A percentile compares a stretch with the other conserved stretches of the same genome.
These are phyloP conservation scores for Penicillium salamii DNA, from an alignment of 495 filamentous ascomycete genomes.

Conservation along the genomic window DNA sequence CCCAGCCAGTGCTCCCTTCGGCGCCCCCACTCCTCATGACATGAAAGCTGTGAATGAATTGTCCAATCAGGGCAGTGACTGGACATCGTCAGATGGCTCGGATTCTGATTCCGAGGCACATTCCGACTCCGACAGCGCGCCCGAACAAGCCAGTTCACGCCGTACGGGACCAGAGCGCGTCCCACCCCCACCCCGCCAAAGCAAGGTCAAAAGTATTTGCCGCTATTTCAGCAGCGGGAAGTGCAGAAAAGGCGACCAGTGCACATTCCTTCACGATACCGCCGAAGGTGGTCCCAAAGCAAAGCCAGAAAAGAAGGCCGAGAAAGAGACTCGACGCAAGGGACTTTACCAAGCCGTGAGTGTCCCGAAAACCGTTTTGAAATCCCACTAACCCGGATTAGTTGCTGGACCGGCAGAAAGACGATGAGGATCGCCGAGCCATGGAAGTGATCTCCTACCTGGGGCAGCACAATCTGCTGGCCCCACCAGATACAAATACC, in stretches of 20 bases:
- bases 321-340: constrained; percentile 33
- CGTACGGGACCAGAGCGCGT: constrained; percentile 42
- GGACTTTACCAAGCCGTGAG: constrained; percentile 52
- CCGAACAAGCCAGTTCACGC: constrained; percentile 41
- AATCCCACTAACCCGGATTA: constrained; percentile 19
- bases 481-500: constrained; percentile 3
- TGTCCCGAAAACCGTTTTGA: constrained; percentile 10
- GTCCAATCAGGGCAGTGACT: constrained; percentile 26
- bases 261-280: constrained; percentile 45
- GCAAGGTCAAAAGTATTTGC: constrained; percentile 34
- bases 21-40: background rate
- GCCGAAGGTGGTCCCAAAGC: constrained; percentile 32
- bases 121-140: constrained; percentile 36
- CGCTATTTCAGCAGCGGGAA: constrained; percentile 45
- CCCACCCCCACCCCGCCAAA: constrained; percentile 38
- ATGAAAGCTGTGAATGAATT: constrained; percentile 9
- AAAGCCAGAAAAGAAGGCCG: constrained; percentile 31
- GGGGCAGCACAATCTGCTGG: constrained; percentile 38
- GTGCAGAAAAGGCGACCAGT: constrained; percentile 44
- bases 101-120: constrained; percentile 27
- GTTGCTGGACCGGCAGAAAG: constrained; percentile 47
- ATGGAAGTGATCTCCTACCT: constrained; percentile 47
- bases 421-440: constrained; percentile 40
- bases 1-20: too few relatives aligned
- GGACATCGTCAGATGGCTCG: constrained; percentile 37